These are phyloP conservation scores for Conringia planisiliqua DNA, from an alignment of 345 rosid species.

Conservation along the genomic window DNA sequence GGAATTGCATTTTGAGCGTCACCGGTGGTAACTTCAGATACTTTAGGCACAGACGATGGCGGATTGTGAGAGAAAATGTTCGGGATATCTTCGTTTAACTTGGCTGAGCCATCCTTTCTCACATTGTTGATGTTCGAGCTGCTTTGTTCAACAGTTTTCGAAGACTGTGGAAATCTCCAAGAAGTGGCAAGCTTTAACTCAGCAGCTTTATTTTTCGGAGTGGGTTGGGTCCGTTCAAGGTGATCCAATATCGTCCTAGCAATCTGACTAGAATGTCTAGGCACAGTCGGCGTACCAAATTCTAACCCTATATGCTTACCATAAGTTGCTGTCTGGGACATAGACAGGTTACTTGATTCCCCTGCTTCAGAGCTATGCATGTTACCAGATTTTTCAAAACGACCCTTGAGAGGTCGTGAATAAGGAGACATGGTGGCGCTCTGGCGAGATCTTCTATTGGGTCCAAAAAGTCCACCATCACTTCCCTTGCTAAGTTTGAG, in stretches of 20 bases:
- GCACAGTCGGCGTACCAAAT: constrained; percentile 51
- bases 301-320: constrained; percentile 41
- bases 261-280: constrained; percentile 69
- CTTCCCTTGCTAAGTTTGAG: constrained; percentile 37
- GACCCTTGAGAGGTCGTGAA: constrained; percentile 37
- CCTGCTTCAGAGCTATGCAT: constrained; percentile 46
- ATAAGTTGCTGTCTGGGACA: constrained; percentile 31
- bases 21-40: constrained; percentile 32
- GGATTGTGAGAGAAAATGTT: constrained; percentile 30
- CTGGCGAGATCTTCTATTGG: constrained; percentile 56
- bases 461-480: constrained; percentile 66
- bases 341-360: constrained; percentile 39
- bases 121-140: constrained; percentile 31
- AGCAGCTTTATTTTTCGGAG: constrained; percentile 61
- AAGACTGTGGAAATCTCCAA: constrained; percentile 46
- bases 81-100: constrained; percentile 34
- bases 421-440: constrained; percentile 36
- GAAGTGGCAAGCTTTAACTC: constrained; percentile 73
- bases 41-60: constrained; percentile 34
- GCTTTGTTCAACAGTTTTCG: constrained; percentile 35
- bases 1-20: constrained; percentile 30
- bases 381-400: constrained; percentile 37
- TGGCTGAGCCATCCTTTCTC: constrained; percentile 31
- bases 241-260: constrained; percentile 79
- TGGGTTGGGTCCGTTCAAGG: constrained; percentile 62